Evolutionary conservation across 2,329 filamentous ascomycete genomes (phyloP), one percentile per base, ranked within the genome.

Genomic region (Mycocentrospora acerina): DNA sequence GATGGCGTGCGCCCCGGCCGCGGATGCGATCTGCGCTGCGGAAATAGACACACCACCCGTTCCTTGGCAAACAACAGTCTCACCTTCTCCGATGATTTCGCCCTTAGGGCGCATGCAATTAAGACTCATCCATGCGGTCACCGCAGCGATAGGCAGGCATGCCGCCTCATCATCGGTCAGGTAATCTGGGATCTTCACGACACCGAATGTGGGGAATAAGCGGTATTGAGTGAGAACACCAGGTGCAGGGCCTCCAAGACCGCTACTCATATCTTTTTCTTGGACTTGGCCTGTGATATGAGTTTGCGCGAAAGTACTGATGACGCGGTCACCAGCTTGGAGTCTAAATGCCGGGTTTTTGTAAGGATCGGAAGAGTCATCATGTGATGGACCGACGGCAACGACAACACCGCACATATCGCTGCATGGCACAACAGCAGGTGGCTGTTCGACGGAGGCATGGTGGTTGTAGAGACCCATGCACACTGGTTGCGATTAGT

Each of bases 391-490:
- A 24, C 78, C 77, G 19, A 77, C 53, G 11, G 72, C 62, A 2
- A 78, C 68, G 30, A 88, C 70, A 7, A 73, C 72, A 29, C 84
- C 85, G 65, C 82, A 85, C 74, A 85, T 85, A 64, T 88, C 85
- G 15, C 82, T 85, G 63, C 80, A 83, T 2, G 83, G 82, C 1
- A 87, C 79, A 10, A 86, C 51, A 3, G 59, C 51, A 53, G 38
- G 71, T 42, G 36, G 65, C 36, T 35, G 62, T 46, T 42, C 68
- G 30, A 80, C 67, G 4, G 74, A 72, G 51, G 76, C 74, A 68
- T 86, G 81, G 64, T 87, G 82, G 57, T 73, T 80, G 69, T 86
- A 88, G 10, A 80, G 70, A 19, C 84, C 84, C 70, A 77, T 82
- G 55, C 72, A 73, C 14, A 87, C 83, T 83, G 31, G 11, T 13